Base-by-base conservation (phyloP, 345 rosid species). In the Heritiera littoralis region DNA sequence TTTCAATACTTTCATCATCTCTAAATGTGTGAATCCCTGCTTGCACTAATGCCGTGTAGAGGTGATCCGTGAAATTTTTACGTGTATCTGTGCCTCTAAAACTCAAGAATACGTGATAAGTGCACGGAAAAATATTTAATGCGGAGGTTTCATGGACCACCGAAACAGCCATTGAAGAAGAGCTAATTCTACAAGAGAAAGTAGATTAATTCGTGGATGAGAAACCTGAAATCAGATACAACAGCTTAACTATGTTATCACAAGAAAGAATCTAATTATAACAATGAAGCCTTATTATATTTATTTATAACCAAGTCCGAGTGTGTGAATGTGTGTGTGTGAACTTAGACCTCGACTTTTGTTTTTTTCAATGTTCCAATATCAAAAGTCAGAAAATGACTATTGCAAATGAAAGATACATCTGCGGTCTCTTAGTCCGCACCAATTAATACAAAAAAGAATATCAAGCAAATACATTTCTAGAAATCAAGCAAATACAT, bases 241-340 rank as follows among this genome's bases (percentile, higher is more conserved):
- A 3, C n/a, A n/a, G n/a, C 38, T 35, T 35, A 35, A 35, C 38
- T 3, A 35, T 35, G 38, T 35, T 35, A 35, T 56, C 12, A 58
- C n/a, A 58, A 3, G 28, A 58, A 8, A 58, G 12, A 58, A 7
- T 58, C 1, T 18, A 56, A 8, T n/a, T n/a, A 2, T 3, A 58
- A 58, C 2, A 58, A 58, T 7, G 28, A 58, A 58, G n/a, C n/a
- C n/a, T n/a, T n/a, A n/a, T n/a, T n/a, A n/a, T n/a, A n/a, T n/a
- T n/a, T n/a, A n/a, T n/a, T n/a, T n/a, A n/a, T n/a, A n/a, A n/a
- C n/a, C 38, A 1, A 35, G 3, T 3, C 3, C 38, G 3, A 3
- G 3, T 3, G 1, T 35, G 3, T 1, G 3, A 1, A 1, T 35
- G 1, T 3, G 38, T 35, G 1, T 35, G 1, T 1, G 1, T 35